Base-by-base conservation (phyloP, 305 asterid species). In the Solanum hybrid region DNA sequence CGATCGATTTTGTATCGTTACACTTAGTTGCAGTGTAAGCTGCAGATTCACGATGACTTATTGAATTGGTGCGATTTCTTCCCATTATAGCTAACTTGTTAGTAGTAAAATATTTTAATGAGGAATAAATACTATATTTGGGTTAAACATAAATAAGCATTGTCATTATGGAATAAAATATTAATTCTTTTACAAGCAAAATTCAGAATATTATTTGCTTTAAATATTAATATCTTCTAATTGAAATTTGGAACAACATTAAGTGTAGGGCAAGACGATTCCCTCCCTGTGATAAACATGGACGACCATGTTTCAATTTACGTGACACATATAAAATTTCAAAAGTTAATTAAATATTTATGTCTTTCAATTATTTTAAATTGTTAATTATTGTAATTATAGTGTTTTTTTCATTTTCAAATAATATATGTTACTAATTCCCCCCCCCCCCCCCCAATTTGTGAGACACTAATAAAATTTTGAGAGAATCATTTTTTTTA, bases 11-110 rank as follows among this genome's bases (percentile, higher is more conserved):
- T 35, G 5, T 0, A 3, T 71, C 27, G 10, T 60, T 24, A 3
- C 26, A 3, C 14, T 86, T 86, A 27, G 82, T 16, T 14, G 89
- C 84, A 16, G 38, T 38, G 82, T 87, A 87, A 42, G 71, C 89
- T 16, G 71, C 22, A 10, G 88, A 69, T 27, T 81, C 26, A 10
- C 71, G 71, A 81, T 14, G 71, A 24, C 86, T 26, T 42, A 2
- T 10, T 40, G 86, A 78, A 78, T 22, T 81, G 86, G 26, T 42
- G 86, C 86, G 5, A 2, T 42, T 29, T 46, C 20, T 84, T 29
- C 29, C 40, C 27, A 84, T 84, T 46, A 46, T 84, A 81, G 10
- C 1, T 40, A 29, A 17, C 66, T 56, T 56, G 66, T 51, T 51
- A 51, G 66, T 51, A 51, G 66, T 16, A 1, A 16, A 51, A 51